A percentile compares a stretch with the other conserved stretches of the same genome.
Evolutionary conservation across 306 rosid genomes (phyloP).

Genomic region (Pachyrhizus erosus): DNA sequence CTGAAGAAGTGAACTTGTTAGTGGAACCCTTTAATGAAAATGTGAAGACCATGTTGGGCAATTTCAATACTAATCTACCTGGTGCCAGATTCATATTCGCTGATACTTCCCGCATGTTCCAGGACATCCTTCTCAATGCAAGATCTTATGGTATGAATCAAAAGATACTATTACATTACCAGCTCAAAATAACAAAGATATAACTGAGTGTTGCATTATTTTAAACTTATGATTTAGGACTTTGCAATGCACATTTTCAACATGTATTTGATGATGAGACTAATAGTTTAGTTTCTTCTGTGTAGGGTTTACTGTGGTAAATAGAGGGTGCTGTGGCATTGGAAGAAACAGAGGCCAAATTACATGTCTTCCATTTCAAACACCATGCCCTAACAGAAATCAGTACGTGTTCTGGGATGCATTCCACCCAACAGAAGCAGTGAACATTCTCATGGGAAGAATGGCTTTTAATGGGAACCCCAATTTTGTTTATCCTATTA

Average conservation of each 20-base stretch:
- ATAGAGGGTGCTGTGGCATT: constrained; percentile 89
- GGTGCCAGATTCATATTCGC: constrained; percentile 65
- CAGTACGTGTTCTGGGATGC: constrained; percentile 94
- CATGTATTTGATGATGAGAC: not conserved
- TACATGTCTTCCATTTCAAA: constrained; percentile 86
- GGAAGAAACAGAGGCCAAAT: constrained; percentile 92
- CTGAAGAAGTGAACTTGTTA: constrained; percentile 75
- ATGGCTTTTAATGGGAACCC: constrained; percentile 72
- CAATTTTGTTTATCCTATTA: constrained; percentile 63
- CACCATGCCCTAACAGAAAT: constrained; percentile 72
- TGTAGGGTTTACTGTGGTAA: constrained; percentile 62
- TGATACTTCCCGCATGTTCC: constrained; percentile 66
- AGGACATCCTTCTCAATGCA: constrained; percentile 60
- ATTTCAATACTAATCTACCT: constrained; percentile 68
- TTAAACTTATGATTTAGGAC: not conserved
- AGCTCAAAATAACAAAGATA: not conserved
- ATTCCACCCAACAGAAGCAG: constrained; percentile 90
- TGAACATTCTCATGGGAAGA: constrained; percentile 67
- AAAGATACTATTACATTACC: not conserved
- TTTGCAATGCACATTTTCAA: not conserved
- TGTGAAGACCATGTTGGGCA: constrained; percentile 69
- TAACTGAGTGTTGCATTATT: not conserved
- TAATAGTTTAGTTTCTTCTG: not conserved
- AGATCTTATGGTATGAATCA: constrained; percentile 65
- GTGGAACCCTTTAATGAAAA: constrained; percentile 77